Evolutionary conservation across 2,329 filamentous ascomycete species (phyloP), one percentile per base, ranked within the genome.

Genomic region (Paraconiothyrium brasiliense): DNA sequence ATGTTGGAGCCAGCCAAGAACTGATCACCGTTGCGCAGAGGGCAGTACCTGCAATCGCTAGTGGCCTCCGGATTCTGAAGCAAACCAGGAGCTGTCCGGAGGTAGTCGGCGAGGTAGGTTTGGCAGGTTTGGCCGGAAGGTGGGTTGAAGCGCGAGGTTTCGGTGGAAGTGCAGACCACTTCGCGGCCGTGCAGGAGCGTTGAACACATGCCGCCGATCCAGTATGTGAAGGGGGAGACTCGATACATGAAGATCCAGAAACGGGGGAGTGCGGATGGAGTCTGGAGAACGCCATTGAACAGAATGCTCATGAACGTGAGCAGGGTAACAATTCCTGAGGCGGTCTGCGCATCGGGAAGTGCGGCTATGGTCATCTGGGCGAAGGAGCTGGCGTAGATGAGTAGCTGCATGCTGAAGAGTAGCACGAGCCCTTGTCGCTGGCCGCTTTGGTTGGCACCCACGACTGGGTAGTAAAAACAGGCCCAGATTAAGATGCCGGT

Each of bases 181-280:
- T 76, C 66, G 2, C 80, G 81, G 0, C 67, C 74, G 2, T 79
- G 76, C 0, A 88, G 71, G 63, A 76, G 71, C 0, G 78, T 74
- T 3, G 71, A 64, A 0, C 76, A 71, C 35, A 81, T 77, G 8
- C 75, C 77, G 9, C 57, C 71, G 24, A 81, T 67, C 82, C 83
- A 86, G 76, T 92, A 92, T 0, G 88, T 91, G 63, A 92, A 88
- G 0, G 89, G 89, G 0, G 85, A 88, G 20, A 88, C 81, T 22
- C 87, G 84, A 75, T 92, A 91, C 90, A 93, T 92, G 80, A 92
- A 93, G 67, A 88, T 89, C 91, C 91, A 93, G 80, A 93, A 93
- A 0, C 86, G 82, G 0, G 90, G 90, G 1, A 93, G 81, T 0
- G 83, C 82, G 2, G 75, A 62, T 0, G 88, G 85, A 0, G 84